Base-by-base conservation (phyloP, 1,284 basidiomycete genomes). In the Ceratobasidium sp. region DNA sequence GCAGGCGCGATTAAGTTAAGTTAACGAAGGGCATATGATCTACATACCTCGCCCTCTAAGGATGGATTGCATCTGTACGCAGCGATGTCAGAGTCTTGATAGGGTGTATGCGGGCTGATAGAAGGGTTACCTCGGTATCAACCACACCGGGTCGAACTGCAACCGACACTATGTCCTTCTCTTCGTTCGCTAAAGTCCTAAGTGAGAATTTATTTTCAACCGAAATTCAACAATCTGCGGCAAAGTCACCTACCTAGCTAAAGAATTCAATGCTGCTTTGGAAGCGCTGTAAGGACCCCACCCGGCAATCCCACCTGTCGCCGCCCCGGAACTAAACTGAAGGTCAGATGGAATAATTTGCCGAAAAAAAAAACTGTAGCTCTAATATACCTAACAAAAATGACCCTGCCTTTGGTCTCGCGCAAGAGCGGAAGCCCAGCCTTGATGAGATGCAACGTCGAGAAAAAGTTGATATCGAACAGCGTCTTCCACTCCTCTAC, bases 381-480 rank as follows among this genome's bases (percentile, higher is more conserved):
- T 11, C 19, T 19, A 54, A 31, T 22, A n/a, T 57, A 47, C 66
- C 66, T 69, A 36, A 96, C 87, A 78, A 96, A 93, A 19, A 97
- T 85, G 44, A 95, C 86, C 63, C 87, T 86, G 0, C 93, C 95
- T 17, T 84, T 78, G 76, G 89, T 91, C 77, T 86, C 84, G 50
- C 91, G 89, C 76, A 97, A 83, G 74, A 87, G 84, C 5, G 95
- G 93, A 2, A 95, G 83, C 4, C 89, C 83, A 4, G 86, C 84
- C 74, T 90, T 87, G 48, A 96, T 79, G 14, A 92, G 88, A 14
- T 88, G 86, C 62, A 96, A 82, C 51, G 95, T 85, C 1, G 93
- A 93, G 82, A 95, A 94, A 81, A 96, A 91, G 81, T 96, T 96
- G 83, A 94, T 84, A 78, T 96, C 92, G 82, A 92, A 93, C 79